Evolutionary conservation across 1,139 yeast species (phyloP), one percentile per base, ranked within the genome.

Genomic region (Meyerozyma carpophila): DNA sequence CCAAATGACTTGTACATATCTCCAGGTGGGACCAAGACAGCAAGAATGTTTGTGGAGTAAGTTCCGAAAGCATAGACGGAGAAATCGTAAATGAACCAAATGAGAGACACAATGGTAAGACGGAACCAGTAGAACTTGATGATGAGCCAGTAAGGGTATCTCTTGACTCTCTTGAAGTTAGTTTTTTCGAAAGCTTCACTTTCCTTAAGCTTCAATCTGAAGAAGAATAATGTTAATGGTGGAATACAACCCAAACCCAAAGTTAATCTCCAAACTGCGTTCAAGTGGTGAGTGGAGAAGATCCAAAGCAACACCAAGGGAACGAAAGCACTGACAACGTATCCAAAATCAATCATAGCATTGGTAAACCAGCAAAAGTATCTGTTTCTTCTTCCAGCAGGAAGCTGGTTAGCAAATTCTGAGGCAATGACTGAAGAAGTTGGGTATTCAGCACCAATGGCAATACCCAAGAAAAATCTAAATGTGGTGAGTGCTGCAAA

Each of bases 341-440:
- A 91, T 5, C 98, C 98, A 41, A 72, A 56, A 63, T 91, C 97
- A 58, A 91, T 91, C 88, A 85, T 84, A 50, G 79, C 74, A 63
- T 90, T 87, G 41, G 98, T 91, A 63, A 90, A 89, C 85, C 93
- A 82, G 45, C 82, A 77, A 59, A 90, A 90, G 72, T 85, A 90
- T 63, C 96, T 75, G 68, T 91, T 91, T 70, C 98, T 84, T 47
- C 77, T 74, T 47, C 95, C 95, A 11, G 82, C 74, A 25, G 94
- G 88, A 55, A 90, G 70, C 55, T 79, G 70, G 46, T 85, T 82
- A 36, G 95, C 84, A 40, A 95, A 94, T 66, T 91, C 98, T 27
- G 96, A 91, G 51, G 95, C 89, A 40, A 95, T 95, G 25, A 91
- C 94, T 2, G 96, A 86, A 32, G 96, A 89, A 21, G 95, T 84